A percentile compares a stretch with the other conserved stretches of the same genome.
Evolutionary conservation across 352 stramenopile species (phyloP).

Genomic region (Phytophthora gonapodyides): DNA sequence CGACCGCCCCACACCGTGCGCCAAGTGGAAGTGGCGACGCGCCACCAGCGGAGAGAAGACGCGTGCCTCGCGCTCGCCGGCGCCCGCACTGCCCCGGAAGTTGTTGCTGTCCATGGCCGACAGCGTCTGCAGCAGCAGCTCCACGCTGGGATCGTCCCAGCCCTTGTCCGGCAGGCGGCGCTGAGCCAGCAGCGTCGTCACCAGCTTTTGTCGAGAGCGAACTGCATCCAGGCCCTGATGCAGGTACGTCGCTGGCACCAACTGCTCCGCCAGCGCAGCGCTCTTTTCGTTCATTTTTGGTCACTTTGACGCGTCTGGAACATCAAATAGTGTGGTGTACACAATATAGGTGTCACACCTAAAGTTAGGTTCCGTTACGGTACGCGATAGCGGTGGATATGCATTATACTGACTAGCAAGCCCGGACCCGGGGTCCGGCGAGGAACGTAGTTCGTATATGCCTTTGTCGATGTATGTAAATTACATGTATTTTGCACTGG

Average conservation of each 20-base stretch:
- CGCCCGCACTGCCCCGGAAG: constrained; percentile 90
- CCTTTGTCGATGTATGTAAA: too few relatives aligned
- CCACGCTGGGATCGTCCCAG: constrained; percentile 90
- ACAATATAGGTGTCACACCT: too few relatives aligned
- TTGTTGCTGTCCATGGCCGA: constrained; percentile 96
- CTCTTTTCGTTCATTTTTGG: constrained; percentile 58
- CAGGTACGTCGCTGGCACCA: constrained; percentile 76
- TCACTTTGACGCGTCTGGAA: too few relatives aligned
- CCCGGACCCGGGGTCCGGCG: too few relatives aligned
- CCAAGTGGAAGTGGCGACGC: constrained; percentile 93
- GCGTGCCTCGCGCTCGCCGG: constrained; percentile 97
- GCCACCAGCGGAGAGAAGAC: constrained; percentile 84
- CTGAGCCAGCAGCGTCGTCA: constrained; percentile 85
- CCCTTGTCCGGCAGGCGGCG: constrained; percentile 83
- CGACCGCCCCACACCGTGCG: constrained; percentile 96
- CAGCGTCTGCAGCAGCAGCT: constrained; percentile 87
- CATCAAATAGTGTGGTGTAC: too few relatives aligned
- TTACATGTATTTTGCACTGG: too few relatives aligned
- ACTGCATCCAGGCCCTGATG: constrained; percentile 76
- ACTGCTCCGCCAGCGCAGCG: constrained; percentile 51
- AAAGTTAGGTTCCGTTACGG: too few relatives aligned
- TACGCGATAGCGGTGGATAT: too few relatives aligned
- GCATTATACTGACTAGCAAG: too few relatives aligned
- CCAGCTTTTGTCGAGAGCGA: constrained; percentile 60
- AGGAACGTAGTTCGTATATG: too few relatives aligned